These are phyloP conservation scores for Kickxella alabastrina DNA, from an alignment of 192 early-diverging fungal species.

Conservation along the genomic window DNA sequence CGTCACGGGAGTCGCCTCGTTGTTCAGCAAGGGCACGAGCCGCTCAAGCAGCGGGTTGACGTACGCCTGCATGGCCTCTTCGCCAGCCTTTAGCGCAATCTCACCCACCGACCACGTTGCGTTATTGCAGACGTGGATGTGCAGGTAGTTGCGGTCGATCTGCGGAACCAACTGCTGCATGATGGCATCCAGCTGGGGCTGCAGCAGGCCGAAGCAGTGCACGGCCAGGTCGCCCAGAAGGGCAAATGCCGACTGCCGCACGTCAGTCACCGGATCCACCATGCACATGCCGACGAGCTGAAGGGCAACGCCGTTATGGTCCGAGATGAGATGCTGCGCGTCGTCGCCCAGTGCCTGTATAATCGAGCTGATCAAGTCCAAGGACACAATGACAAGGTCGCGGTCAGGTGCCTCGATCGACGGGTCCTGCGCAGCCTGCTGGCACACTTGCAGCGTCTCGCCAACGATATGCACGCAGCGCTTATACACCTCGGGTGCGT, in stretches of 20 bases:
- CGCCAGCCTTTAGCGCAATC: conserved; percentile 81
- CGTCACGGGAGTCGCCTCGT: conserved; percentile 62
- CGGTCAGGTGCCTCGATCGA: conserved; percentile 68
- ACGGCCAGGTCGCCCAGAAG: conserved; percentile 97
- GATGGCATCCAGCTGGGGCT: conserved; percentile 74
- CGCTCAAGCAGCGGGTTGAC: conserved; percentile 75
- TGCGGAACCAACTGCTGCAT: conserved; percentile 77
- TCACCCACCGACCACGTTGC: conserved; percentile 98
- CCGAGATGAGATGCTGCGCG: conserved; percentile 72
- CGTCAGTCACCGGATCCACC: conserved; percentile 68
- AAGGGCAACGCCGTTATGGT: conserved; percentile 66
- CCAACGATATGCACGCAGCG: conserved; percentile 88
- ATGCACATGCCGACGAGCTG: conserved; percentile 81
- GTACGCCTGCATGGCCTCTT: conserved; percentile 73
- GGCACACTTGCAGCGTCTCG: conserved; percentile 68
- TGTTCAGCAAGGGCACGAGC: conserved; percentile 79
- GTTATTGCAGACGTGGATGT: conserved; percentile 92
- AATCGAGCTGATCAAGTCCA: conserved; percentile 93
- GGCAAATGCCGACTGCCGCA: conserved; percentile 93
- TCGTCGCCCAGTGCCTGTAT: conserved; percentile 82
- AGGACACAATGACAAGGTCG: conserved; percentile 94
- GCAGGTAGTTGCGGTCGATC: conserved; percentile 55
- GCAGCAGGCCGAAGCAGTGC: conserved; percentile 76
- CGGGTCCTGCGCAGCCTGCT: conserved; percentile 54
- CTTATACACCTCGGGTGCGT: conserved; percentile 78